phyloP scores from a whole-genome alignment of 371 early-diverging fungal species.

The Quaeritorhiza haematococci region DNA sequence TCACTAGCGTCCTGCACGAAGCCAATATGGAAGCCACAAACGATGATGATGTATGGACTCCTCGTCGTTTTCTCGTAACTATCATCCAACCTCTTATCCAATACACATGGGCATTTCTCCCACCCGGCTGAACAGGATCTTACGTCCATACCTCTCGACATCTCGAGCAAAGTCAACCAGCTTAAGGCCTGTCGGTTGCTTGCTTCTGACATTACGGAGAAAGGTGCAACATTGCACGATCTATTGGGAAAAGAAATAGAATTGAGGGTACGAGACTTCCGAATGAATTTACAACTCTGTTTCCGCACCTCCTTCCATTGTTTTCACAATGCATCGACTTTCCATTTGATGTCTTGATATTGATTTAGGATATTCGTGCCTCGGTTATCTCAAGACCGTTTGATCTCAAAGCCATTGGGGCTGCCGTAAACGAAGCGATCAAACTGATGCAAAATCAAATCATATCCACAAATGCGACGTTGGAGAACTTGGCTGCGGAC shows the following conservation, averaged over 20 bases:
- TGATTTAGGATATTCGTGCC: slow-evolving; percentile 25
- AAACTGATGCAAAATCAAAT: slow-evolving; percentile 20
- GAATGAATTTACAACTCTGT: background rate
- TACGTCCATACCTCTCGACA: slow-evolving; percentile 26
- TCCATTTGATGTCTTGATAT: background rate
- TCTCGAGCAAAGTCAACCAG: slow-evolving; percentile 27
- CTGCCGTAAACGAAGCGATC: slow-evolving; percentile 27
- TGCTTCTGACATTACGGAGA: slow-evolving; percentile 35
- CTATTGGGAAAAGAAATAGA: slow-evolving; percentile 34
- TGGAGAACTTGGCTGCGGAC: slow-evolving; percentile 35
- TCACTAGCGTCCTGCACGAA: slow-evolving; percentile 31
- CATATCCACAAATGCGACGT: slow-evolving; percentile 8
- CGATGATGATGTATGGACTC: background rate
- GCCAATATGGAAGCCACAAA: slow-evolving; percentile 13
- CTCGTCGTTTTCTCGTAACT: too few species aligned
- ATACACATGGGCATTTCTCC: too few species aligned
- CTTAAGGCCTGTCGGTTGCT: slow-evolving; percentile 34
- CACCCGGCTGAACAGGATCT: too few species aligned
- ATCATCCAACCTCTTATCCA: too few species aligned
- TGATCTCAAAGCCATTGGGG: slow-evolving; percentile 33
- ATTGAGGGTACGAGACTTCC: slow-evolving; percentile 18
- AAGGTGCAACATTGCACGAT: slow-evolving; percentile 39
- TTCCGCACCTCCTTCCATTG: background rate
- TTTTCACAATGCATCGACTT: background rate
- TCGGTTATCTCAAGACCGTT: slow-evolving; percentile 37